A percentile compares a stretch with the other conserved stretches of the same genome.
Evolutionary conservation across 2,329 filamentous ascomycete genomes (phyloP).

Genomic region (Claviceps spartinae): DNA sequence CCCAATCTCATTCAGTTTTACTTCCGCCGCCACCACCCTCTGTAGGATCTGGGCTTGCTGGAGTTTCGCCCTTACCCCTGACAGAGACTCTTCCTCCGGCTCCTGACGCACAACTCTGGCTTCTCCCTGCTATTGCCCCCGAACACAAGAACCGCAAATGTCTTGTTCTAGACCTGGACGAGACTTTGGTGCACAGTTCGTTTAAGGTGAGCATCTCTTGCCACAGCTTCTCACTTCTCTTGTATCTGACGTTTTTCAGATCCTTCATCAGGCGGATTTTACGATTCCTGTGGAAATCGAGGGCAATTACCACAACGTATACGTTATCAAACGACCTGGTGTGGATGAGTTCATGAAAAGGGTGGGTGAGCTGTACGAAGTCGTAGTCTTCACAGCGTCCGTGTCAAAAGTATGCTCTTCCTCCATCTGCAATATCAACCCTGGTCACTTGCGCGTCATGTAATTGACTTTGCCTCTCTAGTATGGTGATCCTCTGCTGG

Average conservation of each 20-base stretch:
- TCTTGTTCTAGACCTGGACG: slow-evolving; percentile 86
- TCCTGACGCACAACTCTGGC: slow-evolving; percentile 42
- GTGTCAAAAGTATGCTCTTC: slow-evolving; percentile 67
- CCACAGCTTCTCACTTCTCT: not conserved
- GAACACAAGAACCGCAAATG: slow-evolving; percentile 83
- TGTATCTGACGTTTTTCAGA: slow-evolving; percentile 36
- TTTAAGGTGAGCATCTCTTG: slow-evolving; percentile 54
- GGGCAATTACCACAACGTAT: slow-evolving; percentile 97
- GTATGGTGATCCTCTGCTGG: slow-evolving; percentile 92
- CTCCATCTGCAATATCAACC: not conserved
- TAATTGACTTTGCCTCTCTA: slow-evolving; percentile 21
- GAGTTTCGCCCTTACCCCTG: slow-evolving; percentile 25
- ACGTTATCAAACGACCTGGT: slow-evolving; percentile 97
- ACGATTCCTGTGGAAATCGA: slow-evolving; percentile 98
- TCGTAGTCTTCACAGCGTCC: slow-evolving; percentile 96
- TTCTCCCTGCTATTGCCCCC: slow-evolving; percentile 70
- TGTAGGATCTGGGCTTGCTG: slow-evolving; percentile 27
- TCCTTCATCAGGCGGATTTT: slow-evolving; percentile 94
- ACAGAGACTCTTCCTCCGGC: slow-evolving; percentile 29
- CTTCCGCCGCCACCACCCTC: slow-evolving; percentile 30
- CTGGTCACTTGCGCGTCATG: slow-evolving; percentile 6
- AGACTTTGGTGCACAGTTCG: slow-evolving; percentile 94
- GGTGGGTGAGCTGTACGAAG: slow-evolving; percentile 93
- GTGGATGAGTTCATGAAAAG: slow-evolving; percentile 99
- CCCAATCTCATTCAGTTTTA: slow-evolving; percentile 20